Percentiles rank a stretch among this genome's conserved stretches.
phyloP scores from a whole-genome alignment of 495 filamentous ascomycete genomes.

The Penicillium odoratum region DNA sequence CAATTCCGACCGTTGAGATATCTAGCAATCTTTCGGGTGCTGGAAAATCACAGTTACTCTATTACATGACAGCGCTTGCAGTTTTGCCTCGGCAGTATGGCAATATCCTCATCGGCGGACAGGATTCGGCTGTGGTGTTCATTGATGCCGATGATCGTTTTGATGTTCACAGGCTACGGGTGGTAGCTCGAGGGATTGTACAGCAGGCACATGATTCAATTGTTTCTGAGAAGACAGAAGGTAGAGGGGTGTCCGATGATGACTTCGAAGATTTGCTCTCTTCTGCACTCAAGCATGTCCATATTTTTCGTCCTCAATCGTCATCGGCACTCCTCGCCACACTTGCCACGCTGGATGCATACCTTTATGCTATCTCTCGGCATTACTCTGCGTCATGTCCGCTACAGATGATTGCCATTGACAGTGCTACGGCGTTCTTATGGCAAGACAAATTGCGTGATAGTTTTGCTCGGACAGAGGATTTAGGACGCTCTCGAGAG shows the following conservation, averaged over 20 bases:
- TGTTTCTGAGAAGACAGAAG: neutral
- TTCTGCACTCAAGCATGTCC: constrained; percentile 46
- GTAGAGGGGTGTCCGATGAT: constrained; percentile 10
- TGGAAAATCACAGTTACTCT: constrained; percentile 68
- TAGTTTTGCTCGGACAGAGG: constrained; percentile 42
- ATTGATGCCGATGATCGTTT: constrained; percentile 73
- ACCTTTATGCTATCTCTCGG: constrained; percentile 49
- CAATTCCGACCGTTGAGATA: constrained; percentile 56
- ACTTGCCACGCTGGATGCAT: constrained; percentile 44
- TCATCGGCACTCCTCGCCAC: constrained; percentile 54
- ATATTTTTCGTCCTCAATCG: constrained; percentile 57
- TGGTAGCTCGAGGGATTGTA: constrained; percentile 35
- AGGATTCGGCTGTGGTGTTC: constrained; percentile 60
- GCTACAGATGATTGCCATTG: constrained; percentile 53
- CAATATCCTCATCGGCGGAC: constrained; percentile 41
- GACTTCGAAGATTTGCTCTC: constrained; percentile 33
- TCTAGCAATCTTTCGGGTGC: constrained; percentile 52
- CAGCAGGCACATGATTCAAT: constrained; percentile 11
- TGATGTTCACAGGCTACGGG: constrained; percentile 55
- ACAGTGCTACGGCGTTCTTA: constrained; percentile 57
- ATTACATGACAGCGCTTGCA: constrained; percentile 62
- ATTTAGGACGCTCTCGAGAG: constrained; percentile 33
- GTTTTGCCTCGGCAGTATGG: constrained; percentile 52
- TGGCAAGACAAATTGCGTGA: constrained; percentile 57
- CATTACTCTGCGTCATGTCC: constrained; percentile 50